Base-by-base conservation (phyloP, 176 grass and related monocot genomes). In the Echinochloa phyllopogon region DNA sequence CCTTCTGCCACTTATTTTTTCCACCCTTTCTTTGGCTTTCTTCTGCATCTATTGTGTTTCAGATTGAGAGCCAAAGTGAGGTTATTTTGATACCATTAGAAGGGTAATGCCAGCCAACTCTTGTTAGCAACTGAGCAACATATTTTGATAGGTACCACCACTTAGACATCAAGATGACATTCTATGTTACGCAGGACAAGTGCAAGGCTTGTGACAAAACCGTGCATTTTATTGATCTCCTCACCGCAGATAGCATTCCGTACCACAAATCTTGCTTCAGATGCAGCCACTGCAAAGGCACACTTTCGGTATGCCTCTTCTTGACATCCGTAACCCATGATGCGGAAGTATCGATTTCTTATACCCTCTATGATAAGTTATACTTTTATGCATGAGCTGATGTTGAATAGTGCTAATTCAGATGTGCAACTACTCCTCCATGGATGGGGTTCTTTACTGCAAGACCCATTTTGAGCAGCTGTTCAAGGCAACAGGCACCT, bases 221-320 rank as follows among this genome's bases (percentile, higher is more conserved):
- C 8, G 75, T 94, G 42, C 89, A 94, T 86, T 94, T 94, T 83
- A 88, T 94, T 21, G 94, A 91, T 82, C 91, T 91, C 65, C 65
- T 96, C n/a, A 86, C 86, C 0, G 81, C 77, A 0, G 94, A 93
- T 29, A 66, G 84, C 24, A 45, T 93, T 39, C 63, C 72, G 4
- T 96, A 89, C 80, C 91, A 96, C 88, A 96, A 89, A 84, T 91
- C 91, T 76, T 93, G 94, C 88, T 96, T 96, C 94, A 96, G 79
- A 87, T 96, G 89, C 67, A 96, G 86, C 91, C 89, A 87, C 63
- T 96, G 91, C 94, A 96, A 91, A 88, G 91, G 86, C 78, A 93
- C 81, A 14, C 88, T 93, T 67, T 87, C 84, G 15, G 91, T 91
- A 87, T 65, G 39, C 40, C 39, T 58, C 70, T 66, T 74, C 57